Evolutionary conservation across 352 stramenopile genomes (phyloP).

Genomic region (Pythium aphanidermatum): DNA sequence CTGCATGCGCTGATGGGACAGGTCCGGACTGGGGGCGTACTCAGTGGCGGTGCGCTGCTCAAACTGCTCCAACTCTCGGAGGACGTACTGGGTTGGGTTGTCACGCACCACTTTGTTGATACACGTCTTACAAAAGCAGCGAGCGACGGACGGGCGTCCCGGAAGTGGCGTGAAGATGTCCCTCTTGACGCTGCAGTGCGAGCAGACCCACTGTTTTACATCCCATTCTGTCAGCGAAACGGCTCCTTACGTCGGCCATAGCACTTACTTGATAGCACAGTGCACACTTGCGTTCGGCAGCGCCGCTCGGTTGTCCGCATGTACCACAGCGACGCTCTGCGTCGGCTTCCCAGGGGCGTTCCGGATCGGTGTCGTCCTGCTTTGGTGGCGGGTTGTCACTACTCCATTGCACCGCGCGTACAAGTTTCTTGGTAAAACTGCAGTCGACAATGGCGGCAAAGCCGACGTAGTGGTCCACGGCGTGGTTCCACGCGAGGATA

Average conservation of each 20-base stretch:
- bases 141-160: constrained; percentile 15
- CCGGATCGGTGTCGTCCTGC: constrained; percentile 8
- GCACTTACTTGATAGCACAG: constrained; percentile 33
- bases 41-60: constrained; percentile 14
- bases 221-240: neutral
- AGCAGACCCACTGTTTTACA: constrained; percentile 31
- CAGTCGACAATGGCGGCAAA: constrained; percentile 38
- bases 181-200: constrained; percentile 38
- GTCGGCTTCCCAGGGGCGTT: constrained; percentile 30
- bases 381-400: constrained; percentile 16
- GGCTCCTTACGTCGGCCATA: neutral
- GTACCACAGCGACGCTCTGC: constrained; percentile 40
- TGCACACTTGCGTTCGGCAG: constrained; percentile 35
- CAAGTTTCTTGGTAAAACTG: constrained; percentile 57
- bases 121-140: constrained; percentile 60
- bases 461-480: constrained; percentile 34
- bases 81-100: constrained; percentile 41
- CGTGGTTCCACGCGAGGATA: constrained; percentile 37
- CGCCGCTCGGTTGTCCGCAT: constrained; percentile 28
- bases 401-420: constrained; percentile 30
- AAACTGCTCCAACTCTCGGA: constrained; percentile 31
- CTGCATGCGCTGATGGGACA: constrained; percentile 7
- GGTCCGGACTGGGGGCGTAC: constrained; percentile 7
- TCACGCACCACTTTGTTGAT: constrained; percentile 42
- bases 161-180: constrained; percentile 33